Evolutionary conservation across 31 red algal genomes (phyloP), one percentile per base, ranked within the genome.

Genomic region (Odonthalia washingtoniensis): DNA sequence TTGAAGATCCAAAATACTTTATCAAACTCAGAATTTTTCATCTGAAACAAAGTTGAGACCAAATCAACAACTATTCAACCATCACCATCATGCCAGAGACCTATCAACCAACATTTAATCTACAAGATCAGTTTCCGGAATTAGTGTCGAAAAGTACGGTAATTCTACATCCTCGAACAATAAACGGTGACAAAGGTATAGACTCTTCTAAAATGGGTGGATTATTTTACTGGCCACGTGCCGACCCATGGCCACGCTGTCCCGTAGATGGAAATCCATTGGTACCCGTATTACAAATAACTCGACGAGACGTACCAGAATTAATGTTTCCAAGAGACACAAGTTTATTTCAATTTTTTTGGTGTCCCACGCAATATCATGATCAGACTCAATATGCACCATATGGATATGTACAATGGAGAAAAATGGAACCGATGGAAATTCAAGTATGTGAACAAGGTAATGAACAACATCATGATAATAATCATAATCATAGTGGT

Each of bases 141-240:
- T 24, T 83, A 21, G 39, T 70, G 28, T 70, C 67, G 80, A 83
- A 70, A 65, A 83, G 5, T 18, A 31, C 80, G 16, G 38, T 83
- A 26, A 5, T 83, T 34, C 65, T 83, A n/a, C 80, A 83, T 42
- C 80, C 80, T 0, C 39, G 40, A 17, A 1, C 32, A 72, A 62
- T 41, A 9, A 62, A 53, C 33, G 36, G 40, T 28, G 64, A 83
- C 39, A 37, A 39, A 28, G n/a, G 38, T 43, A 65, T 65, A 27
- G 46, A 80, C 32, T 44, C 40, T 1, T 83, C 80, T 24, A 83
- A 83, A 41, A 83, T 83, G 17, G 80, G 28, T n/a, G 80, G 80
- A 14, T 31, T 28, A 4, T 65, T 83, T 69, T 52, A 52, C 18
- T 83, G 80, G 80, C 80, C 80, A 30, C 36, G 53, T 37, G 32